Conservation (phyloP, 148 eudicot genomes). For the Gaultheria prostrata region DNA sequence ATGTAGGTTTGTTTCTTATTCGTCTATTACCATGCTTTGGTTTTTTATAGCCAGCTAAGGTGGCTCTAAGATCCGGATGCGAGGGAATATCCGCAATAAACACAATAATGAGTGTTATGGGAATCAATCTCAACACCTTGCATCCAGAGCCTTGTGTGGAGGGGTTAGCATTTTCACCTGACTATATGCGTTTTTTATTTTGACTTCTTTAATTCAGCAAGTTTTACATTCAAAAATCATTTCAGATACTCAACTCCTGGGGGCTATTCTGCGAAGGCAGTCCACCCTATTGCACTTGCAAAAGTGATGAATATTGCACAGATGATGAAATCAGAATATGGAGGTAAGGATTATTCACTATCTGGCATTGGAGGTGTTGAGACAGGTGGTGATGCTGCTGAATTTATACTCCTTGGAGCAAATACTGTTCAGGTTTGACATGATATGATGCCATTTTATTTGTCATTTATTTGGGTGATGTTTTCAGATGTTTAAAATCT, state of each 20-base stretch:
- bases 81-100: slow-evolving; percentile 96
- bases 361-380: slow-evolving; percentile 99
- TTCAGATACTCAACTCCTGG: slow-evolving; percentile 96
- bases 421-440: slow-evolving; percentile 87
- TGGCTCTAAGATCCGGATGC: slow-evolving; percentile 77
- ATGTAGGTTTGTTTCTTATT: neutral
- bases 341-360: slow-evolving; percentile 64
- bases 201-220: neutral
- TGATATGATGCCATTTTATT: neutral
- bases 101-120: slow-evolving; percentile 97
- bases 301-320: slow-evolving; percentile 95
- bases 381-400: slow-evolving; percentile 96
- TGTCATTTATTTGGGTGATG: neutral
- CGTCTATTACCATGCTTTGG: neutral
- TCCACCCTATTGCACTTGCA: slow-evolving; percentile 98
- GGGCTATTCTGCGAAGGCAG: slow-evolving; percentile 93
- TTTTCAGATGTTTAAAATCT: neutral
- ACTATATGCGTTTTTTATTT: neutral
- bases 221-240: neutral
- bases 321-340: slow-evolving; percentile 89
- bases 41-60: slow-evolving; percentile 74
- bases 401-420: slow-evolving; percentile 94
- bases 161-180: slow-evolving; percentile 55
- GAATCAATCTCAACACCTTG: slow-evolving; percentile 85
- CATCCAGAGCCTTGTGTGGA: slow-evolving; percentile 99